phyloP scores from a whole-genome alignment of 2,329 filamentous ascomycete genomes.

The Blastomyces gilchristii region DNA sequence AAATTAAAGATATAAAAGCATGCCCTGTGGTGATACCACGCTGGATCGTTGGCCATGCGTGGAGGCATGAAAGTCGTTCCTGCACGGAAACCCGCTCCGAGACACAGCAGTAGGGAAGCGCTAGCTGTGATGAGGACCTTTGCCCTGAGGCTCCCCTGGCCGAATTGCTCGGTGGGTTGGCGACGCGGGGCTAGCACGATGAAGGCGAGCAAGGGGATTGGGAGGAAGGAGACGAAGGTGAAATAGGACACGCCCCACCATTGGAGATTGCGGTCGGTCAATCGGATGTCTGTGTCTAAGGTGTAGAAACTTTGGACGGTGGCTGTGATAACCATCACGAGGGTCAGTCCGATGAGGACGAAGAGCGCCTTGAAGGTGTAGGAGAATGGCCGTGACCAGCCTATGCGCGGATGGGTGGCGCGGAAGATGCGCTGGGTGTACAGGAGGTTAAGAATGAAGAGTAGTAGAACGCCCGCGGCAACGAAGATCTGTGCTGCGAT shows the following conservation, averaged over 20 bases:
- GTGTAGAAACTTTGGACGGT: conserved; percentile 60
- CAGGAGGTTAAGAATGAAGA: conserved; percentile 69
- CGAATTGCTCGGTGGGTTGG: conserved; percentile 50
- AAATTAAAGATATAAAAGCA: conserved; percentile 77
- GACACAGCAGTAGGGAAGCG: conserved; percentile 49
- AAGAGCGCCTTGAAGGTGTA: conserved; percentile 50
- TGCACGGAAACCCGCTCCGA: conserved; percentile 60
- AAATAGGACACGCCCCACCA: conserved; percentile 53
- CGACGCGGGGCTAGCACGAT: conserved; percentile 40
- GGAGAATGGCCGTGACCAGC: conserved; percentile 52
- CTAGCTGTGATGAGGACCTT: conserved; percentile 57
- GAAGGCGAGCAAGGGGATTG: conserved; percentile 46
- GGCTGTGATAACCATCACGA: conserved; percentile 56
- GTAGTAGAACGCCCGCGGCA: conserved; percentile 60
- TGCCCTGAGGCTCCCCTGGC: conserved; percentile 53
- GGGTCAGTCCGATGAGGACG: conserved; percentile 45
- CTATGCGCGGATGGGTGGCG: conserved; percentile 58
- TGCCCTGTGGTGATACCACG: conserved; percentile 60
- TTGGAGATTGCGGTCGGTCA: conserved; percentile 53
- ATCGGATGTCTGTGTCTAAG: conserved; percentile 40
- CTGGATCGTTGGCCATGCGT: conserved; percentile 44
- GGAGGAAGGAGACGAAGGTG: conserved; percentile 55
- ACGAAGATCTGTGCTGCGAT: conserved; percentile 59
- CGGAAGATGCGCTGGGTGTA: conserved; percentile 66
- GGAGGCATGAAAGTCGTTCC: conserved; percentile 46